phyloP scores from a whole-genome alignment of 257 asterid species.

The Solanum etuberosum region DNA sequence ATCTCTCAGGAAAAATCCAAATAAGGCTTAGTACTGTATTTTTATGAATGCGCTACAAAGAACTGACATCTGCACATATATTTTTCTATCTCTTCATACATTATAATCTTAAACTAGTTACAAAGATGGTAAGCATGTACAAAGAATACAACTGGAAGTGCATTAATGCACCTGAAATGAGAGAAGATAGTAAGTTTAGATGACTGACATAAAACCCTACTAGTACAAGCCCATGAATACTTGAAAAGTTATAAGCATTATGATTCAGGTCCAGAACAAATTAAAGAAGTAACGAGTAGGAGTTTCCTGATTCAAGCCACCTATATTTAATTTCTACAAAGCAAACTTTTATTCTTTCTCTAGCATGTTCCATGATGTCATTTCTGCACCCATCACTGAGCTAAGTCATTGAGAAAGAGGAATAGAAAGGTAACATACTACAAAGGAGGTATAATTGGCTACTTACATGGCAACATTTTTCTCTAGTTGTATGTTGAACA shows the following conservation, averaged over 20 bases:
- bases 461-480: slow-evolving; percentile 92
- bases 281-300: not conserved
- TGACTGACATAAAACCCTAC: not conserved
- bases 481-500: slow-evolving; percentile 89
- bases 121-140: not conserved
- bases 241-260: not conserved
- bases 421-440: not conserved
- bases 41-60: not conserved
- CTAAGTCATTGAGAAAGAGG: not conserved
- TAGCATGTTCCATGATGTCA: not conserved
- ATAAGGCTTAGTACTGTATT: not conserved
- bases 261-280: not conserved
- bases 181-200: not conserved
- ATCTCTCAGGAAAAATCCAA: not conserved
- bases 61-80: not conserved
- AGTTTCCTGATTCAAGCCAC: not conserved
- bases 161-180: not conserved
- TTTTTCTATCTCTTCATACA: not conserved
- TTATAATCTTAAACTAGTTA: not conserved
- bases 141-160: not conserved
- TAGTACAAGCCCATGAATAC: not conserved
- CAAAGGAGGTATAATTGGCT: not conserved
- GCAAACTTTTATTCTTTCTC: not conserved
- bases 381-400: not conserved
- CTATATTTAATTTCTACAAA: not conserved